Evolutionary conservation across 2,329 filamentous ascomycete species (phyloP), one percentile per base, ranked within the genome.

Genomic region (Cyphellophora europaea): DNA sequence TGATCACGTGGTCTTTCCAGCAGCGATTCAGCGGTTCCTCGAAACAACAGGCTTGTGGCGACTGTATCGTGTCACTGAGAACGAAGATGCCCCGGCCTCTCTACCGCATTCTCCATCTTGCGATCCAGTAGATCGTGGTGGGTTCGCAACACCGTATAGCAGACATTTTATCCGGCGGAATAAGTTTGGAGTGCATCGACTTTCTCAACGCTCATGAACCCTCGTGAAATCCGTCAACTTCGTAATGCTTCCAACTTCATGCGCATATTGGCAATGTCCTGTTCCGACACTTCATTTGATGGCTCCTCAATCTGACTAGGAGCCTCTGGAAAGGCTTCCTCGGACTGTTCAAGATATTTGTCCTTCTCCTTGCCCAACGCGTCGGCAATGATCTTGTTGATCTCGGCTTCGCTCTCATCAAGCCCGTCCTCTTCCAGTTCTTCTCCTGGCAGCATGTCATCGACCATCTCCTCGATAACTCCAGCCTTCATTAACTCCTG

Each of bases 381-480:
- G 66, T 96, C 91, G 3, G 84, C 80, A 16, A 98, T 67, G 10
- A 96, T 80, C 70, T 89, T 93, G 53, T 96, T 88, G 6, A 96
- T 85, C 67, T 96, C 89, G 13, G 72, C 78, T 57, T 85, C 80
- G 5, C 79, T 82, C 50, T 88, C 84, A 39, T 77, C 84, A 40
- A 83, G 77, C 38, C 84, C 74, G 35, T 75, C 67, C 48, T 81
- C 78, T 33, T 85, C 66, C 33, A 79, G 62, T 38, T 87, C 79
- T 45, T 79, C 73, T 42, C 74, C 67, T n/a, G 87, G 85, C 46
- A 96, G 65, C 28, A 72, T 78, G 56, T 96, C 89, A 31, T 80
- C 83, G 4, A 93, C 78, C 83, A 96, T 95, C 66, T 98, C 91
- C 67, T 96, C 89, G 41, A 96, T 93, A 47, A 98, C 89, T 11